Base-by-base conservation (phyloP, 306 rosid genomes). In the Mimosa bimucronata region DNA sequence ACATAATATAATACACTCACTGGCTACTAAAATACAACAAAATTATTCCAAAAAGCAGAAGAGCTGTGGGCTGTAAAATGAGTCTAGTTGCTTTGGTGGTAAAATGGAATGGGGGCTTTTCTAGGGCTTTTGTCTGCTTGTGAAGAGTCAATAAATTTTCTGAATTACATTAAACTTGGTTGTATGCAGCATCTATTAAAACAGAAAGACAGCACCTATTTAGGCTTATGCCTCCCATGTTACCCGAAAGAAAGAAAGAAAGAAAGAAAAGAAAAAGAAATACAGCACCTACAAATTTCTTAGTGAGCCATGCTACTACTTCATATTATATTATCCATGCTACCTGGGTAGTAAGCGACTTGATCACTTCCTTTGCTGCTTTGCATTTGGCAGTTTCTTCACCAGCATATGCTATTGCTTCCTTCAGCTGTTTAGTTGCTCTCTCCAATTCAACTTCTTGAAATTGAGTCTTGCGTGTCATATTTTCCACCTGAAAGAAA, bases 321-420 rank as follows among this genome's bases (percentile, higher is more conserved):
- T 9, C 28, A 67, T 67, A 42, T 67, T 9, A 18, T 31, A 66
- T 40, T 38, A 67, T 40, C 73, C 73, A 67, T 67, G 50, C 86
- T 86, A 94, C 98, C 90, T 91, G 95, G 66, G 94, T 94, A 65
- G 97, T 94, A 80, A 94, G 98, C 2, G 98, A 94, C 87, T 90
- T 93, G 89, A 91, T 94, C 83, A 94, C 98, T 88, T 94, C 98
- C 87, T 94, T 94, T 77, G 98, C 98, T 42, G 91, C 94, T 85
- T 91, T 92, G 87, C 97, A 91, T 82, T 86, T 92, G 74, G 90
- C 86, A 85, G 97, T 86, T 90, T 92, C 98, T 70, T 90, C 98
- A 75, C 87, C 93, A 16, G 97, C 97, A 85, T 88, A 86, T 83
- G 91, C 89, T 85, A 88, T 84, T 78, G 97, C 98, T 83, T 94